Conservation (phyloP, 2,329 filamentous ascomycete genomes). For the Pseudocercospora eumusae region DNA sequence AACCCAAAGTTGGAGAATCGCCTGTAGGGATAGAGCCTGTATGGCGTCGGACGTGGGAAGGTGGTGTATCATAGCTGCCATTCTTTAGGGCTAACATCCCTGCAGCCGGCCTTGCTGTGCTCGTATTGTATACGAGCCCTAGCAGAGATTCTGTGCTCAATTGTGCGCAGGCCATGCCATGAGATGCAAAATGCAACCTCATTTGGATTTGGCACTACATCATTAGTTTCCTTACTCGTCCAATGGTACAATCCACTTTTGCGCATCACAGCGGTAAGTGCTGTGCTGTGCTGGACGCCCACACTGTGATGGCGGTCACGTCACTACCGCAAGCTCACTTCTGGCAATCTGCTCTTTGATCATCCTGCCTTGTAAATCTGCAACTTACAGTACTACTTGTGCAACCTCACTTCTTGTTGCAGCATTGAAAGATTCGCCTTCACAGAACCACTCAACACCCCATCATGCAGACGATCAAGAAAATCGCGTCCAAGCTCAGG, state of each 20-base stretch:
- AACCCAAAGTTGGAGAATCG: too few relatives aligned
- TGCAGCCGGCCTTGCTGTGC: background rate
- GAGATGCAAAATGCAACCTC: background rate
- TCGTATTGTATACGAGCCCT: background rate
- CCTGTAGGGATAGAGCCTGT: too few relatives aligned
- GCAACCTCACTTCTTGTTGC: background rate
- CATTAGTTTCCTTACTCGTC: background rate
- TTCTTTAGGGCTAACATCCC: background rate
- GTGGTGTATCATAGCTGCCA: background rate
- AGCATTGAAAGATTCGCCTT: background rate
- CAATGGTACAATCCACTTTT: background rate
- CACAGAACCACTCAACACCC: background rate
- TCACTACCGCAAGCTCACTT: too few relatives aligned
- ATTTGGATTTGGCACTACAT: background rate
- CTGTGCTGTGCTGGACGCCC: background rate
- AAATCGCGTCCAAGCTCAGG: conserved; percentile 10
- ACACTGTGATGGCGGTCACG: too few relatives aligned
- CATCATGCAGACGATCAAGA: conserved; percentile 7
- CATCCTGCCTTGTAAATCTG: background rate
- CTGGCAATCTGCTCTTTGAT: background rate
- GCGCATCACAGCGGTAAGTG: background rate
- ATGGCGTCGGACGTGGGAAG: too few relatives aligned
- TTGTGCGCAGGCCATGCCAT: background rate
- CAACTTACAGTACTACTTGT: background rate
- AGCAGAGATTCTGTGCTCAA: background rate